A percentile compares a stretch with the other conserved stretches of the same genome.
These are phyloP conservation scores for Lentithecium fluviatile DNA, from an alignment of 495 filamentous ascomycete genomes.

Conservation along the genomic window DNA sequence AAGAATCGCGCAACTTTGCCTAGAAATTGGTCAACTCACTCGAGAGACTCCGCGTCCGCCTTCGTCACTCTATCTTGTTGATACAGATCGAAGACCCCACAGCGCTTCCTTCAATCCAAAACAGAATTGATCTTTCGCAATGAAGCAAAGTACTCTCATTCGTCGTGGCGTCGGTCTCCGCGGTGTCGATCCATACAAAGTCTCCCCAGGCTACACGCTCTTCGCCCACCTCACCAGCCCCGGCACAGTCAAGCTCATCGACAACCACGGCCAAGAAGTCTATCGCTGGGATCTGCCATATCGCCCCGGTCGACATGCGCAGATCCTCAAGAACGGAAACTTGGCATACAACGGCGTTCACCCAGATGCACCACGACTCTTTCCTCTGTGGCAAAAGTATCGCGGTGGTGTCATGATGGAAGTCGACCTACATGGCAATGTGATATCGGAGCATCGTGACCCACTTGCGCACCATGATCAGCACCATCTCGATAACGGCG, in stretches of 20 bases:
- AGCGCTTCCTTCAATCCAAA: not conserved
- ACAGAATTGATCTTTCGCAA: slow-evolving; percentile 7
- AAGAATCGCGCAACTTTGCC: too few species aligned
- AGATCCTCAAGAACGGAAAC: slow-evolving; percentile 47
- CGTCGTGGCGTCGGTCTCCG: slow-evolving; percentile 49
- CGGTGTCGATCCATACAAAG: slow-evolving; percentile 45
- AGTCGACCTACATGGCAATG: slow-evolving; percentile 42
- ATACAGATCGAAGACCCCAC: too few species aligned
- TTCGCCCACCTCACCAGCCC: slow-evolving; percentile 46
- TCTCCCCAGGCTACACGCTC: slow-evolving; percentile 49
- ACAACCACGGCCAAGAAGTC: slow-evolving; percentile 47
- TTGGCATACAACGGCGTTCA: slow-evolving; percentile 50
- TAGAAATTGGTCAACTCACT: too few species aligned
- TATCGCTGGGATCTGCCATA: slow-evolving; percentile 49
- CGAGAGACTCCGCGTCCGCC: too few species aligned
- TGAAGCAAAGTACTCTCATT: slow-evolving; percentile 49
- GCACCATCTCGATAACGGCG: slow-evolving; percentile 48
- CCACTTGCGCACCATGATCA: slow-evolving; percentile 51
- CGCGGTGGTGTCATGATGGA: slow-evolving; percentile 50
- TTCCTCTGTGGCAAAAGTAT: slow-evolving; percentile 51
- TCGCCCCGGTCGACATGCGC: slow-evolving; percentile 47
- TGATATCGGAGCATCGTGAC: slow-evolving; percentile 46
- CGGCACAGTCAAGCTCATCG: slow-evolving; percentile 46
- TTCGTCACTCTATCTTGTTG: too few species aligned
- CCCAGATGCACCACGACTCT: slow-evolving; percentile 44